A percentile compares a stretch with the other conserved stretches of the same genome.
Evolutionary conservation across 495 filamentous ascomycete species (phyloP).

Genomic region (Podospora sp.): DNA sequence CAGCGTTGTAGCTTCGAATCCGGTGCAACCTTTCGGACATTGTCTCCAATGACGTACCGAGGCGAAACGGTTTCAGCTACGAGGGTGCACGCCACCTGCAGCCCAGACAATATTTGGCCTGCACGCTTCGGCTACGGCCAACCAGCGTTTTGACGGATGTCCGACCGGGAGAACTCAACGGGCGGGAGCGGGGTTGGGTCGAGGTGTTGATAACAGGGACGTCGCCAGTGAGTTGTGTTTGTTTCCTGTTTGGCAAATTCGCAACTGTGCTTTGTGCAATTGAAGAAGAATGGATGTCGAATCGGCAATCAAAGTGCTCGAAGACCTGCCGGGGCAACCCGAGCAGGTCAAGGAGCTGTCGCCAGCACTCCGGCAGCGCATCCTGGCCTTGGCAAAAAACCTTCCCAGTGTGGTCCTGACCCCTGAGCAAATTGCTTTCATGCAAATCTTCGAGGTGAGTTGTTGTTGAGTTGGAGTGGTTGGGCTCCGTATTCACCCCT

Average conservation of each 20-base stretch:
- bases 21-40: neutral
- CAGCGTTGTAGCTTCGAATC: neutral
- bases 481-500: neutral
- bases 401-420: constrained; percentile 3
- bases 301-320: constrained; percentile 3
- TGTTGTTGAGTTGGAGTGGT: neutral
- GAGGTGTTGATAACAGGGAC: neutral
- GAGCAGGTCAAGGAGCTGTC: constrained; percentile 15
- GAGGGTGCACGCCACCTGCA: neutral
- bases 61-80: neutral
- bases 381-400: constrained; percentile 2
- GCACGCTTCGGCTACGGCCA: too few species aligned
- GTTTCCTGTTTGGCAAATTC: neutral
- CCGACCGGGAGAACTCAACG: neutral
- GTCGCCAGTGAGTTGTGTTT: neutral
- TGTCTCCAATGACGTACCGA: too few species aligned
- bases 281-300: constrained; percentile 8
- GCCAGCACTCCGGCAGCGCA: constrained; percentile 5
- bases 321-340: constrained; percentile 13
- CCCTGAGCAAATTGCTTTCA: constrained; percentile 15
- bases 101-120: neutral
- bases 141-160: neutral
- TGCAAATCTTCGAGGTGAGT: constrained; percentile 16
- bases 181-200: neutral
- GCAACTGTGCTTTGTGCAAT: neutral